Evolutionary conservation across 305 asterid species (phyloP), one percentile per base, ranked within the genome.

Genomic region (Withania somnifera): DNA sequence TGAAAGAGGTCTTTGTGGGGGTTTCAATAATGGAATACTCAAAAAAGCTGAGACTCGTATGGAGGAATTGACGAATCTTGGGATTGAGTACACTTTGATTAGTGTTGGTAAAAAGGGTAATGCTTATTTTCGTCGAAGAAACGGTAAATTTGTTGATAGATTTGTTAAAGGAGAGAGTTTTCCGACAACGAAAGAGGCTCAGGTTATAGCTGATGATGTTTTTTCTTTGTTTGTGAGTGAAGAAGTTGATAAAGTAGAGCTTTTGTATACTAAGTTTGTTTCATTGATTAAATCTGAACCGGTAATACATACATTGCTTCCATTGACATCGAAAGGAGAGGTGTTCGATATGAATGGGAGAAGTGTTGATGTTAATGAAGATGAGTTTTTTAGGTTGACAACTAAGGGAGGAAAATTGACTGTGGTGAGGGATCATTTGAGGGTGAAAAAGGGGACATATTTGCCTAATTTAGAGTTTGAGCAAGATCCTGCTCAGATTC

Each of bases 401-500:
- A 91, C 95, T 1, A 89, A 90, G 80, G 90, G 66, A 64, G 98
- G 97, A 77, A 92, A 90, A 77, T 71, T 94, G 89, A 63, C 78
- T 0, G 93, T 94, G 20, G 92, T 90, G 88, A 92, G 96, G 87
- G 97, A 91, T 82, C 78, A 19, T 9, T 8, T 30, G 66, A 84
- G 63, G 56, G 54, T 66, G 11, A 87, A 82, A 51, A 80, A 47
- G 26, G 81, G 45, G 51, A 30, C 1, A 9, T 73, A 84, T 57
- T 75, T 84, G 50, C 89, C 87, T 2, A 90, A 87, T 87, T 82
- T 88, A 79, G 54, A 89, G 85, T 92, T 91, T 71, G 98, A 94
- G 91, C 98, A 94, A 88, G 94, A 94, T 50, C 98, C 98, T 50
- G 97, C 93, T 5, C 95, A 92, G 84, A 92, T 92, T 86, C 95